Evolutionary conservation across 352 stramenopile genomes (phyloP), one percentile per base, ranked within the genome.

Genomic region (Phytopythium ostracodes): DNA sequence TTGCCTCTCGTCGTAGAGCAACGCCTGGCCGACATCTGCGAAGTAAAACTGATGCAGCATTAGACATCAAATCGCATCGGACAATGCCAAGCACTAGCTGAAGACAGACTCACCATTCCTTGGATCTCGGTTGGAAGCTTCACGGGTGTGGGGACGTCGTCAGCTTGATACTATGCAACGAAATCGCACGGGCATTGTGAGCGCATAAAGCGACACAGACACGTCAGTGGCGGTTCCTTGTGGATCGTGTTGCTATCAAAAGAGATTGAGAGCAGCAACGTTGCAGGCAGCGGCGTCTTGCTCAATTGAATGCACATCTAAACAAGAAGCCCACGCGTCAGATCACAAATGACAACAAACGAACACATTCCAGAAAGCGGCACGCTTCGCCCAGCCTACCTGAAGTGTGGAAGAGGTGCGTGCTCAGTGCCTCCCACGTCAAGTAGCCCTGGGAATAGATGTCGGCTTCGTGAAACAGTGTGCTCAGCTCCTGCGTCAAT

Each of bases 391-490:
- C n/a, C n/a, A 20, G 60, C 56, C 20, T 59, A 86, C 76, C 76
- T 57, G 66, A 65, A 8, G 67, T 62, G 25, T 79, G 75, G 9
- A 73, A 72, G 35, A 84, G 65, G n/a, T 76, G 77, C 8, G 57
- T 67, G 59, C 70, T 77, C 44, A 88, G 81, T n/a, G 77, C 67
- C 4, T 68, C 65, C 76, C 76, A 88, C 1, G 63, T 78, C 15
- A 86, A 56, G 6, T 60, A 44, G 2, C 65, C 68, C 29, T 57
- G 43, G 2, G 64, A 63, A 14, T 71, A 63, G 9, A 84, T 17
- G 69, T 88, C 74, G 15, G 75, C 67, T 66, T 76, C 68, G 11
- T 42, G 65, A 35, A 83, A 86, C 12, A 86, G 35, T 6, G 60
- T 71, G 44, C 67, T 70, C 4, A 84, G 50, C 27, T 84, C 70